phyloP scores from a whole-genome alignment of 148 eudicot species.

The Pharnaceum exiguum region DNA sequence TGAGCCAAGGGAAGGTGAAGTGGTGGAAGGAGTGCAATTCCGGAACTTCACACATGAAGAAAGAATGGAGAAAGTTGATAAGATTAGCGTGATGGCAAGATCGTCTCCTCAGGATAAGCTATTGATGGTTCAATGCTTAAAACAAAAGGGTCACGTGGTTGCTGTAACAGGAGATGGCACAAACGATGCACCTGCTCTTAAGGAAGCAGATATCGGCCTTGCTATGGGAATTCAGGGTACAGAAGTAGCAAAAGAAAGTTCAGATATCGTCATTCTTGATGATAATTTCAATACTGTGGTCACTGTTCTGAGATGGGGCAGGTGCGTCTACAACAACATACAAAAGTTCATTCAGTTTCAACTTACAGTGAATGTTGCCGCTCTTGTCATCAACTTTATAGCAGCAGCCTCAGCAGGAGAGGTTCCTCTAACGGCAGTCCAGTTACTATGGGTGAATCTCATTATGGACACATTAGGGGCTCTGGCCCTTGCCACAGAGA shows the following conservation, averaged over 20 bases:
- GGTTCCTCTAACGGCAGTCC: slow-evolving; percentile 74
- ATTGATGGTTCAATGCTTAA: slow-evolving; percentile 78
- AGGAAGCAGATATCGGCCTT: slow-evolving; percentile 88
- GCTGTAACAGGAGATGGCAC: slow-evolving; percentile 90
- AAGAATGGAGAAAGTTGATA: slow-evolving; percentile 44
- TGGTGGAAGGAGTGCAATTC: slow-evolving; percentile 62
- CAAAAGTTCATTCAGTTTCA: slow-evolving; percentile 86
- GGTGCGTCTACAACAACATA: slow-evolving; percentile 74
- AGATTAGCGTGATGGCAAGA: slow-evolving; percentile 77
- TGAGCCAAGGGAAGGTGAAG: slow-evolving; percentile 35
- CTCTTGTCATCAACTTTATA: slow-evolving; percentile 66
- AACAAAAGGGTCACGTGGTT: slow-evolving; percentile 72
- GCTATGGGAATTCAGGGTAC: slow-evolving; percentile 91
- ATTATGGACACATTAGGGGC: slow-evolving; percentile 89
- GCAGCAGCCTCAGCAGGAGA: slow-evolving; percentile 82
- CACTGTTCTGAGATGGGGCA: slow-evolving; percentile 66
- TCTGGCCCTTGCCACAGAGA: slow-evolving; percentile 75
- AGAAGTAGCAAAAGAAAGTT: slow-evolving; percentile 87
- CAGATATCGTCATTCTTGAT: slow-evolving; percentile 73
- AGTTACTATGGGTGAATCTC: slow-evolving; percentile 80
- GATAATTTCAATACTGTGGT: slow-evolving; percentile 71
- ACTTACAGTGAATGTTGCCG: slow-evolving; percentile 85
- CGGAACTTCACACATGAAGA: slow-evolving; percentile 64
- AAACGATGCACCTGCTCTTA: slow-evolving; percentile 77
- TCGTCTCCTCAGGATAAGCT: slow-evolving; percentile 86